These are phyloP conservation scores for Monotropa hypopitys DNA, from an alignment of 179 eudicot species.

Conservation along the genomic window DNA sequence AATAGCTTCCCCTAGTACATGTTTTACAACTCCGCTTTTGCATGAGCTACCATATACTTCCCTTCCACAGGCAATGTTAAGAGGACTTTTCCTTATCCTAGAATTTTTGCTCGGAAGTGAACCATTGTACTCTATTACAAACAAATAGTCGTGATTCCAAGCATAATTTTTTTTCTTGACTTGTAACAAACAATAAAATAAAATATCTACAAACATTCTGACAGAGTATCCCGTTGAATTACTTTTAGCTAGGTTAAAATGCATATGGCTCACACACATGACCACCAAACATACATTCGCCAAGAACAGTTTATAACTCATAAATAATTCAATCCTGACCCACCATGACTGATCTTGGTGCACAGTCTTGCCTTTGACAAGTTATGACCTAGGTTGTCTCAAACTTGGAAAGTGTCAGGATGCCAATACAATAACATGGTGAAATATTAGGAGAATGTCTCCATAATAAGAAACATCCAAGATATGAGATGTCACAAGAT, in stretches of 20 bases:
- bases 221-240: neutral
- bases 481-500: neutral
- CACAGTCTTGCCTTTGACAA: neutral
- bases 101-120: neutral
- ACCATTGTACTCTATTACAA: neutral
- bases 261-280: neutral
- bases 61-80: neutral
- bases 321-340: neutral
- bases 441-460: neutral
- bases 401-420: neutral
- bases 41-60: neutral
- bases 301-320: neutral
- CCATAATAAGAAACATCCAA: neutral
- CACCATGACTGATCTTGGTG: neutral
- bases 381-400: neutral
- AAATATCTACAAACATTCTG: neutral
- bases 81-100: neutral
- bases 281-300: neutral
- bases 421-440: neutral
- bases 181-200: neutral
- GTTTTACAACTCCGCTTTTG: neutral
- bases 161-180: neutral
- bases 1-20: neutral
- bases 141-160: neutral
- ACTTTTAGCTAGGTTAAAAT: neutral